Conservation (phyloP, 805 yeast genomes). For the Saccharomycopsis selenospora region DNA sequence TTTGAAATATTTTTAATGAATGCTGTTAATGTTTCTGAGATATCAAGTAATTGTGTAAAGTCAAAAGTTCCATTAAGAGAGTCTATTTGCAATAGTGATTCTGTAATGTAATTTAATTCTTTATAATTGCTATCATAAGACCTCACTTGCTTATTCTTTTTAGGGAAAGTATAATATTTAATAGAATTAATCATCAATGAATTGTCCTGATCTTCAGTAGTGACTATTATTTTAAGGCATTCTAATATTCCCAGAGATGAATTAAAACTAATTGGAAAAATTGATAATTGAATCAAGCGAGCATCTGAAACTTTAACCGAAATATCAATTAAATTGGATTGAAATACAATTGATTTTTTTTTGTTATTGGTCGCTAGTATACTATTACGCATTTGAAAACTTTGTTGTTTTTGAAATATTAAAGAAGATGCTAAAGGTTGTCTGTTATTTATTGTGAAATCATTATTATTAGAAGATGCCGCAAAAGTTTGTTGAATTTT, state of each 20-base stretch:
- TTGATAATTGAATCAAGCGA: not conserved
- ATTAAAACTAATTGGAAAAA: slow-evolving; percentile 9
- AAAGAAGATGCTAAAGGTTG: slow-evolving; percentile 8
- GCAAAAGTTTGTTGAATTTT: slow-evolving; percentile 24
- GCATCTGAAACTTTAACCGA: not conserved
- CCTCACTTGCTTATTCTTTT: slow-evolving; percentile 3
- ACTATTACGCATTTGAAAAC: not conserved
- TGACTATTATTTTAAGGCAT: slow-evolving; percentile 1
- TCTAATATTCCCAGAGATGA: slow-evolving; percentile 3
- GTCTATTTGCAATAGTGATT: slow-evolving; percentile 1
- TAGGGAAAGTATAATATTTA: too few species aligned
- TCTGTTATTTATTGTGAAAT: not conserved
- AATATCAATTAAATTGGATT: slow-evolving; percentile 4
- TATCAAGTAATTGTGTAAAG: too few species aligned
- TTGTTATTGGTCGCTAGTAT: not conserved
- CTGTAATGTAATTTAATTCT: slow-evolving; percentile 8
- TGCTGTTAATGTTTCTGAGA: too few species aligned
- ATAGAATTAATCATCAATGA: too few species aligned
- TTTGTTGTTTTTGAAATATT: slow-evolving; percentile 2
- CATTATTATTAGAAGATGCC: slow-evolving; percentile 18
- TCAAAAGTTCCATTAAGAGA: too few species aligned
- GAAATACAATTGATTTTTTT: slow-evolving; percentile 5
- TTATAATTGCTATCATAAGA: slow-evolving; percentile 10
- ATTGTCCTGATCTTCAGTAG: not conserved
- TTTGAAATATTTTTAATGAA: too few species aligned